These are phyloP conservation scores for Rhizopogon sp. DNA, from an alignment of 768 basidiomycete genomes.

Conservation along the genomic window DNA sequence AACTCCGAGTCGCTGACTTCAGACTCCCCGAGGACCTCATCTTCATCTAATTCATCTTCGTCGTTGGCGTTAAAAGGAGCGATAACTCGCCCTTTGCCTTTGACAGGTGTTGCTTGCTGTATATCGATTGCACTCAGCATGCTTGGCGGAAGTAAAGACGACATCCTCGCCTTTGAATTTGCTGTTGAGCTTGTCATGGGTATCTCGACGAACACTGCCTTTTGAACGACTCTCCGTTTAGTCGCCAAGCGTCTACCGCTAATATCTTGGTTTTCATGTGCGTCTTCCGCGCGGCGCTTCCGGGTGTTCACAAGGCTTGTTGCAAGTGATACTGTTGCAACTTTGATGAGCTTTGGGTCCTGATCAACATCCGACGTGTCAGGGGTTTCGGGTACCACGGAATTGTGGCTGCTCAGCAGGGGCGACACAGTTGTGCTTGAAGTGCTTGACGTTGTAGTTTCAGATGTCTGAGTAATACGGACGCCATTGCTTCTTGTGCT, in stretches of 20 bases:
- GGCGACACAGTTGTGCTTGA: slow-evolving; percentile 45
- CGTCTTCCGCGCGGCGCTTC: slow-evolving; percentile 33
- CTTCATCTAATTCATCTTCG: slow-evolving; percentile 34
- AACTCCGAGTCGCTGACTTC: slow-evolving; percentile 59
- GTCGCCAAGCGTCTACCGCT: slow-evolving; percentile 12
- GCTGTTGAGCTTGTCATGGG: neutral
- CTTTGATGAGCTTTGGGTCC: neutral
- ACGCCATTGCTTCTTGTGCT: slow-evolving; percentile 13
- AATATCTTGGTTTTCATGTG: slow-evolving; percentile 15
- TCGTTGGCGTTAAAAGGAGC: slow-evolving; percentile 21
- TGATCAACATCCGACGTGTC: slow-evolving; percentile 39
- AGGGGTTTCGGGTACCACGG: slow-evolving; percentile 47
- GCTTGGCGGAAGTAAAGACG: slow-evolving; percentile 2
- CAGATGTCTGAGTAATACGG: slow-evolving; percentile 13
- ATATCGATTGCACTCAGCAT: slow-evolving; percentile 10
- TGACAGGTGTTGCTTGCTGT: slow-evolving; percentile 13
- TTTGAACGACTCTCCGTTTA: slow-evolving; percentile 31
- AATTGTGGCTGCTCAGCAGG: slow-evolving; percentile 42
- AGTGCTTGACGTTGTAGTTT: slow-evolving; percentile 23
- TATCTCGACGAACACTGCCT: slow-evolving; percentile 18
- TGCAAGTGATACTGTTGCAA: neutral
- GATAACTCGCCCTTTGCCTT: slow-evolving; percentile 20
- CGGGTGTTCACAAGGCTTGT: slow-evolving; percentile 9
- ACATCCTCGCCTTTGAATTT: slow-evolving; percentile 21
- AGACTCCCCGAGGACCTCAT: slow-evolving; percentile 43